A percentile compares a stretch with the other conserved stretches of the same genome.
Evolutionary conservation across 2,329 filamentous ascomycete genomes (phyloP).

Genomic region (Diaporthe ilicicola): DNA sequence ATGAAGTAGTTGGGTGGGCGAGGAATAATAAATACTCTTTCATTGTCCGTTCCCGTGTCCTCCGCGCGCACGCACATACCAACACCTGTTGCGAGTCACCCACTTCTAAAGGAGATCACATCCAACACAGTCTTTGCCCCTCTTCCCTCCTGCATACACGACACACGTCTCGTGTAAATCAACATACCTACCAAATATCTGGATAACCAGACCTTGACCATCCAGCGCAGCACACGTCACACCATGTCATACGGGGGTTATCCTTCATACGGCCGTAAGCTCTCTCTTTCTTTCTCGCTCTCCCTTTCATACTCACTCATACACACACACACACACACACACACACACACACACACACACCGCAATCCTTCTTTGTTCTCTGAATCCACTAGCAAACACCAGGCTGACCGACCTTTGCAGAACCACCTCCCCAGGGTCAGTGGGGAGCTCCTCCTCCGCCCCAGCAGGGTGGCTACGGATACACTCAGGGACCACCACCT

Average conservation of each 20-base stretch:
- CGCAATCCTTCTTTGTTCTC: too few relatives aligned
- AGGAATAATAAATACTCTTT: background rate
- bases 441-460: constrained; percentile 35
- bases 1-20: background rate
- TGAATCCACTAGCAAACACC: background rate
- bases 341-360: too few relatives aligned
- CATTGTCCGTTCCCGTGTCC: background rate
- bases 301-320: too few relatives aligned
- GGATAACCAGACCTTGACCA: too few relatives aligned
- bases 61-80: background rate
- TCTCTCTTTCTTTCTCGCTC: background rate
- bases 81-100: background rate
- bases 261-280: constrained; percentile 48
- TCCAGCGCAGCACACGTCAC: background rate
- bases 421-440: constrained; percentile 20
- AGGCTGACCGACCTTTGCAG: constrained; percentile 21
- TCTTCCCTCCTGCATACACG: too few relatives aligned
- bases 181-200: too few relatives aligned
- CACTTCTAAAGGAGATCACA: background rate
- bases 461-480: constrained; percentile 36
- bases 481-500: constrained; percentile 26
- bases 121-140: too few relatives aligned
- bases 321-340: too few relatives aligned
- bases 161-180: too few relatives aligned
- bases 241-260: constrained; percentile 47